A percentile compares a stretch with the other conserved stretches of the same genome.
These are phyloP conservation scores for Calonectria honghensis DNA, from an alignment of 2,329 filamentous ascomycete genomes.

Conservation along the genomic window DNA sequence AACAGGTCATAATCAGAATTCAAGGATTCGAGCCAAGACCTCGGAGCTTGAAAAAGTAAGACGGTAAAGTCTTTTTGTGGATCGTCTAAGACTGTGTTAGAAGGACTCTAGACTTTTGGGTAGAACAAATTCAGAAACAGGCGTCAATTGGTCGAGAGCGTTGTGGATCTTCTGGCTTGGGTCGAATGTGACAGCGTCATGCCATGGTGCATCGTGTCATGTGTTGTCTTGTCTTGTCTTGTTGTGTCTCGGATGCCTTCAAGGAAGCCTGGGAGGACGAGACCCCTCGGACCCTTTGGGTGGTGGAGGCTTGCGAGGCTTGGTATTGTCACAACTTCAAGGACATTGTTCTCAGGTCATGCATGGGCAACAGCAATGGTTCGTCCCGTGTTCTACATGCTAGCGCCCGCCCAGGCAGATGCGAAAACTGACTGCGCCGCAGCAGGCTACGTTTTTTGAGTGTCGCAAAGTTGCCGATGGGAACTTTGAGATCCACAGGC, in stretches of 20 bases:
- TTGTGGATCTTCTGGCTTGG: constrained; percentile 2
- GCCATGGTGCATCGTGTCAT: constrained; percentile 41
- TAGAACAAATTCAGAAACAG: constrained; percentile 38
- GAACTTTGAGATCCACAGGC: constrained; percentile 21
- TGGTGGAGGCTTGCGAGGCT: constrained; percentile 1
- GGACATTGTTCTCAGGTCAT: constrained; percentile 17
- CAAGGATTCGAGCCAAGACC: not conserved
- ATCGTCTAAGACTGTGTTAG: constrained; percentile 14
- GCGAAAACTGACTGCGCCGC: constrained; percentile 25
- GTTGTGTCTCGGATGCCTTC: constrained; percentile 41
- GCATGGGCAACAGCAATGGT: constrained; percentile 11
- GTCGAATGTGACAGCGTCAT: constrained; percentile 9
- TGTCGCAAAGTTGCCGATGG: constrained; percentile 11
- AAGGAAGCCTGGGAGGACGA: constrained; percentile 26
- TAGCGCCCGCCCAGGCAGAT: constrained; percentile 18
- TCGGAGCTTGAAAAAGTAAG: not conserved
- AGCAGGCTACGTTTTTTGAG: not conserved
- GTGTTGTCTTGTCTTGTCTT: constrained; percentile 42
- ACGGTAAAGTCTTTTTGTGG: constrained; percentile 27
- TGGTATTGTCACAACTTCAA: constrained; percentile 9
- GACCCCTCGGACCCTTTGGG: not conserved
- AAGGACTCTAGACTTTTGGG: constrained; percentile 33
- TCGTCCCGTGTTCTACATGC: constrained; percentile 24
- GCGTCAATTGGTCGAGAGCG: constrained; percentile 18
- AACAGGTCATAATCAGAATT: constrained; percentile 6